phyloP scores from a whole-genome alignment of 768 basidiomycete genomes.

The Cubamyces lactineus region DNA sequence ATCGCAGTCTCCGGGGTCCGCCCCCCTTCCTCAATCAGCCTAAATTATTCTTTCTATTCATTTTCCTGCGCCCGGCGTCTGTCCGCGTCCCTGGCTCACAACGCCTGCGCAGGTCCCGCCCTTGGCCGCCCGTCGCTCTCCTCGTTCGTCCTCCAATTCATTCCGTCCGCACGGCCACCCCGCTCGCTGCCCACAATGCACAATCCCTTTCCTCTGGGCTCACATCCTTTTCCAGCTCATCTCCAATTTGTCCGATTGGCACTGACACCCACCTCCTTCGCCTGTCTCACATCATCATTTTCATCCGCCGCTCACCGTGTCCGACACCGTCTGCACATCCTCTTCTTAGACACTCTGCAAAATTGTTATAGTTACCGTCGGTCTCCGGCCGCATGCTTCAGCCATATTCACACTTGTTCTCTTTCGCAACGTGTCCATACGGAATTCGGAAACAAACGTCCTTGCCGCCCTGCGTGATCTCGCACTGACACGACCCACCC shows the following conservation, averaged over 20 bases:
- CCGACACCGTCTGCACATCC: neutral
- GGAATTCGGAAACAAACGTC: neutral
- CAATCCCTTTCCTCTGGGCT: neutral
- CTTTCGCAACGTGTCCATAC: neutral
- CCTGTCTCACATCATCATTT: constrained; percentile 12
- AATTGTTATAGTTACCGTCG: constrained; percentile 6
- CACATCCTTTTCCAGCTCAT: neutral
- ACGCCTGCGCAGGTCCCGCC: neutral
- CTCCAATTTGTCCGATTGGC: constrained; percentile 2
- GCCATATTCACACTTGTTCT: too few relatives aligned
- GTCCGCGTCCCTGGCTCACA: neutral
- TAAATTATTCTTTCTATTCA: neutral
- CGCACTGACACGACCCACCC: neutral
- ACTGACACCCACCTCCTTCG: neutral
- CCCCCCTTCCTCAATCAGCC: neutral
- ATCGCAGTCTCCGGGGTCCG: constrained; percentile 17
- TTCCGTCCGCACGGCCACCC: constrained; percentile 6
- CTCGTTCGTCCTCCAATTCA: neutral
- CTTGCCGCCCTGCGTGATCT: neutral
- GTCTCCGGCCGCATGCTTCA: neutral
- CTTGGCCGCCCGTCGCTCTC: neutral
- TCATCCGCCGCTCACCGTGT: constrained; percentile 14
- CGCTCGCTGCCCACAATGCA: neutral
- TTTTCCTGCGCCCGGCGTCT: neutral
- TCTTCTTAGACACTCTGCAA: too few relatives aligned